Conservation (phyloP, 495 filamentous ascomycete species). For the Jackrogersella multiformis region DNA sequence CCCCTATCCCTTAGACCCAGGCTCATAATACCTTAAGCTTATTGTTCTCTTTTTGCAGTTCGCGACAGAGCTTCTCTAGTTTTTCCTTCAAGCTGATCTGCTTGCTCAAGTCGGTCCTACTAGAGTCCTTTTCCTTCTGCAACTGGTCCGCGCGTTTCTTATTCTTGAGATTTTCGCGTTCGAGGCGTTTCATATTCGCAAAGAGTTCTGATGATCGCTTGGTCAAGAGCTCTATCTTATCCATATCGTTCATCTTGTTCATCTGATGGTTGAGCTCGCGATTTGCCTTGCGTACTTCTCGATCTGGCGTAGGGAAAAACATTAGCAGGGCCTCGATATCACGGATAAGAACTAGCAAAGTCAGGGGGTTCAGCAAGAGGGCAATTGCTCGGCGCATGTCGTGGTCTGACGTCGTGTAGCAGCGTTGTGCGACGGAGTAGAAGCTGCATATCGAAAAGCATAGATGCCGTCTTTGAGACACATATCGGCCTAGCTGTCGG, state of each 20-base stretch:
- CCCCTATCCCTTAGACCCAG: background rate
- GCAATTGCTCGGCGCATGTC: constrained; percentile 4
- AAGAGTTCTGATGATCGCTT: constrained; percentile 91
- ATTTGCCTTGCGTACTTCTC: constrained; percentile 88
- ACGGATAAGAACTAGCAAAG: constrained; percentile 2
- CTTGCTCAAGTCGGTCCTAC: constrained; percentile 85
- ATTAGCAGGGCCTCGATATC: constrained; percentile 26
- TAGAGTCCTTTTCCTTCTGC: constrained; percentile 95
- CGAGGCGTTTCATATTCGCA: constrained; percentile 91
- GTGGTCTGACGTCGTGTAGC: constrained; percentile 9
- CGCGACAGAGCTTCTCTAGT: constrained; percentile 91
- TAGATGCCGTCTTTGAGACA: background rate
- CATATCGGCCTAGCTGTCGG: background rate
- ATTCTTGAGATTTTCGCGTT: constrained; percentile 92
- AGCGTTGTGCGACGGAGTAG: constrained; percentile 12
- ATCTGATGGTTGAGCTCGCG: constrained; percentile 85
- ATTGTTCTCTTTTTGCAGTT: constrained; percentile 95
- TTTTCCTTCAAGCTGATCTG: constrained; percentile 90
- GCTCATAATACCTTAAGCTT: constrained; percentile 80
- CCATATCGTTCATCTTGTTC: constrained; percentile 75
- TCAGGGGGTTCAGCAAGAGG: background rate
- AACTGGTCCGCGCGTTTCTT: constrained; percentile 94
- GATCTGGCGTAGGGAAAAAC: constrained; percentile 51
- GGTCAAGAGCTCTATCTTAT: constrained; percentile 84
- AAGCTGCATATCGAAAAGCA: constrained; percentile 2